phyloP scores from a whole-genome alignment of 2,329 filamentous ascomycete species.

The Leptographium procerum region DNA sequence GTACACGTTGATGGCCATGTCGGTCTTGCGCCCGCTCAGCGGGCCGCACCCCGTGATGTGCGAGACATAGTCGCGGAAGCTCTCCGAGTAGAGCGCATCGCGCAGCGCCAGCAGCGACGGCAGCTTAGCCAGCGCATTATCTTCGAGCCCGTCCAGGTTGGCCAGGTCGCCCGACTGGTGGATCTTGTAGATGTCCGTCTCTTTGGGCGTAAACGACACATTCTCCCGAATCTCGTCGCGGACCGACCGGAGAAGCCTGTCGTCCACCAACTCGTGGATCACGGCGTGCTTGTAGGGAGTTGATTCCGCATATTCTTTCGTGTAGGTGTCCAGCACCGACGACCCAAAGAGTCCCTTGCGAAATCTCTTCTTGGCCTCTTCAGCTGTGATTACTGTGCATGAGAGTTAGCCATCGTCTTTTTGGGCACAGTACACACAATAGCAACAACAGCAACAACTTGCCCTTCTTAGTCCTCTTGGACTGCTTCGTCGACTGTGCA shows the following conservation, averaged over 20 bases:
- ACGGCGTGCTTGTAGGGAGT: slow-evolving; percentile 84
- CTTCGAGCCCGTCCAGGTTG: slow-evolving; percentile 87
- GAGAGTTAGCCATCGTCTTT: neutral
- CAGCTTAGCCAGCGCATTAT: slow-evolving; percentile 71
- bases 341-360: slow-evolving; percentile 54
- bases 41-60: slow-evolving; percentile 76
- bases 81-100: slow-evolving; percentile 83
- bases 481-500: neutral
- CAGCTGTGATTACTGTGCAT: slow-evolving; percentile 21
- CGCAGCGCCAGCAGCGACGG: slow-evolving; percentile 86
- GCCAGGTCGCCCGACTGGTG: slow-evolving; percentile 96
- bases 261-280: slow-evolving; percentile 69
- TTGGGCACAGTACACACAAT: neutral
- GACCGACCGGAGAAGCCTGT: slow-evolving; percentile 71
- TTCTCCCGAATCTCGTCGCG: slow-evolving; percentile 81
- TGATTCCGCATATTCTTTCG: slow-evolving; percentile 50
- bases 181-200: slow-evolving; percentile 99
- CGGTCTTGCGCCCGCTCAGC: slow-evolving; percentile 85
- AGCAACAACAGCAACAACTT: neutral
- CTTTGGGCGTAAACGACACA: slow-evolving; percentile 92
- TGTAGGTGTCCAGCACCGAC: slow-evolving; percentile 46
- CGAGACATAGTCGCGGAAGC: slow-evolving; percentile 82
- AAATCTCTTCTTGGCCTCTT: slow-evolving; percentile 48
- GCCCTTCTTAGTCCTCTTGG: slow-evolving; percentile 1
- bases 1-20: slow-evolving; percentile 99